Evolutionary conservation across 768 basidiomycete genomes (phyloP).

Genomic region (Collybia sordida): DNA sequence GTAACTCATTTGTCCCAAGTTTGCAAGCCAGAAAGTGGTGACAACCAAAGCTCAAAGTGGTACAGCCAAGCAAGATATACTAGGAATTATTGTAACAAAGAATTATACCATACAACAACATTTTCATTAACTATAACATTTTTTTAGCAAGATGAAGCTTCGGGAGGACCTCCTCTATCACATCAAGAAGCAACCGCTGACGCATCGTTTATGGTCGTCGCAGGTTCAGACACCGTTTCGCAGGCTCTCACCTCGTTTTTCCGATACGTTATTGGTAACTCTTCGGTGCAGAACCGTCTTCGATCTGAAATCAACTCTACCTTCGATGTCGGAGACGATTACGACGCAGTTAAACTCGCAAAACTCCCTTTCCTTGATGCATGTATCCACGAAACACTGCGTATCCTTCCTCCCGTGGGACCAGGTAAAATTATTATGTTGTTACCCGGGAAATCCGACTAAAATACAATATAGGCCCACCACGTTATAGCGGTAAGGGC

Average conservation of each 20-base stretch:
- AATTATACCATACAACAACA: background rate
- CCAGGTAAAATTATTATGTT: background rate
- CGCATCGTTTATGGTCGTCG: slow-evolving; percentile 8
- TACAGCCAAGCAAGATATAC: slow-evolving; percentile 1
- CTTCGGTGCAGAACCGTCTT: background rate
- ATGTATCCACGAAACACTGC: slow-evolving; percentile 1
- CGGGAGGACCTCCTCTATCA: slow-evolving; percentile 1
- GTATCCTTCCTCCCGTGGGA: background rate
- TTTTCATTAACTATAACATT: background rate
- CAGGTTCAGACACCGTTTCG: slow-evolving; percentile 3
- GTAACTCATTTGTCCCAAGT: background rate
- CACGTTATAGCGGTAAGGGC: slow-evolving; percentile 10
- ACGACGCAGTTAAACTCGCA: background rate
- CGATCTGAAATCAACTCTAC: slow-evolving; percentile 1
- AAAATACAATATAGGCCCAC: slow-evolving; percentile 4
- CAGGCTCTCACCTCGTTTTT: slow-evolving; percentile 4
- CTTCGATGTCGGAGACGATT: slow-evolving; percentile 4
- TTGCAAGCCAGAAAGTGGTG: background rate
- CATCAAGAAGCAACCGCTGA: slow-evolving; percentile 3
- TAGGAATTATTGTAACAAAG: slow-evolving; percentile 7
- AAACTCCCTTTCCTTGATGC: slow-evolving; percentile 5
- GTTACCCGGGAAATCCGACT: background rate
- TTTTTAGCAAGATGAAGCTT: slow-evolving; percentile 7
- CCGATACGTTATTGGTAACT: slow-evolving; percentile 3
- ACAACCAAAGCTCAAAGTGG: background rate